Base-by-base conservation (phyloP, 768 basidiomycete genomes). In the Podaxis carcinomalis region DNA sequence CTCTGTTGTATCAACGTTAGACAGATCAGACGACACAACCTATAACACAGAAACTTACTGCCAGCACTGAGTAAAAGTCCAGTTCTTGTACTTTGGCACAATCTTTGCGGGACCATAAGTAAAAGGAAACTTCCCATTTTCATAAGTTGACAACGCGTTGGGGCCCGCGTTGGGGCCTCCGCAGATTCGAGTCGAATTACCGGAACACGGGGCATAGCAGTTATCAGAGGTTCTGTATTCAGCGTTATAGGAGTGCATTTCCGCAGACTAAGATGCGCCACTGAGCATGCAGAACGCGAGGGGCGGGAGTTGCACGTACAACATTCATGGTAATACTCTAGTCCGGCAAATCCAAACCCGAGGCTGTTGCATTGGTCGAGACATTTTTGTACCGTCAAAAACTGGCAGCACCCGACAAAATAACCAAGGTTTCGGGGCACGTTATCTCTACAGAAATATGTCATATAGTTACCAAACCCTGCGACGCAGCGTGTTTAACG, bases 301-400 rank as follows among this genome's bases (percentile, higher is more conserved):
- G 36, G 35, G 32, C 7, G 6, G 2, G 32, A 32, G 32, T 32
- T 6, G 32, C 16, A 65, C 68, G 25, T 16, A 68, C 68, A 68
- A 36, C 68, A 69, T 63, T 69, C 67, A 10, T 53, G 51, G 1
- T 65, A 65, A 44, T 62, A 69, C 28, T 69, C 68, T 10, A 69
- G 44, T 4, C 66, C 68, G 19, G 56, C 67, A 9, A 69, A 62
- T 2, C 56, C 42, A 40, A 59, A 69, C 28, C 62, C 65, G 13
- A 36, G 39, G 25, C 59, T 54, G 25, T 36, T 42, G 52, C 68
- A 69, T 4, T 56, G 14, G 52, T 65, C 67, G 39, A 69, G 59
- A 42, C 67, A 69, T 16, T 44, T 61, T 40, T 66, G 61, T 32
- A 69, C 65, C 1, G 65, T 67, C 44, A 57, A 63, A 55, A 42